Evolutionary conservation across 331 rosid species (phyloP).

Genomic region (Pyrus hybrid): DNA sequence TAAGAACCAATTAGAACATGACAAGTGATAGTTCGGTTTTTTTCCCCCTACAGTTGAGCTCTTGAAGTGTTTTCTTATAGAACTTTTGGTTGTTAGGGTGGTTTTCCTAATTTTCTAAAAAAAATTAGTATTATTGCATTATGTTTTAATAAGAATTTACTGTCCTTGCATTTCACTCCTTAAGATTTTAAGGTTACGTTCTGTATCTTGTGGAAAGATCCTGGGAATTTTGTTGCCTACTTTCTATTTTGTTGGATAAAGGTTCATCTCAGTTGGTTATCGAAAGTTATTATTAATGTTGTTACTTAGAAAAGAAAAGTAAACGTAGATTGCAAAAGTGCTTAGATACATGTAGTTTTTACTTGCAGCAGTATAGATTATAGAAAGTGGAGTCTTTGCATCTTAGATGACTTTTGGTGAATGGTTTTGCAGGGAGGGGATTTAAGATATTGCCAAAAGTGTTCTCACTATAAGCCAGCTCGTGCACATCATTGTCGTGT

Average conservation of each 20-base stretch:
- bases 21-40: no score
- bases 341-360: neutral
- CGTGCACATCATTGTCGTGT: slow-evolving; percentile 99
- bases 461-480: slow-evolving; percentile 91
- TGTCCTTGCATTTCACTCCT: neutral
- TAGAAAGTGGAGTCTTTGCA: neutral
- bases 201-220: neutral
- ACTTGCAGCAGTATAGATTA: neutral
- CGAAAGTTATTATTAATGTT: neutral
- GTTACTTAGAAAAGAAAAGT: neutral
- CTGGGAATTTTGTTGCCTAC: neutral
- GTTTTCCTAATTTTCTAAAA: no score
- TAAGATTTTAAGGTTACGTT: neutral
- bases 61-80: no score
- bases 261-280: neutral
- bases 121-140: no score
- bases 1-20: no score
- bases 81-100: no score
- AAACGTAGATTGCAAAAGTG: neutral
- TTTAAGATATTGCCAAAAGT: slow-evolving; percentile 90
- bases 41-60: no score
- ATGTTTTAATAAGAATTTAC: neutral
- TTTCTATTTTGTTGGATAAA: neutral
- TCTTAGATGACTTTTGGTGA: slow-evolving; percentile 5
- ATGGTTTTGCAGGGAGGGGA: slow-evolving; percentile 82